Conservation (phyloP, 164 flowering plant genomes). For the Aristolochia fimbriata region DNA sequence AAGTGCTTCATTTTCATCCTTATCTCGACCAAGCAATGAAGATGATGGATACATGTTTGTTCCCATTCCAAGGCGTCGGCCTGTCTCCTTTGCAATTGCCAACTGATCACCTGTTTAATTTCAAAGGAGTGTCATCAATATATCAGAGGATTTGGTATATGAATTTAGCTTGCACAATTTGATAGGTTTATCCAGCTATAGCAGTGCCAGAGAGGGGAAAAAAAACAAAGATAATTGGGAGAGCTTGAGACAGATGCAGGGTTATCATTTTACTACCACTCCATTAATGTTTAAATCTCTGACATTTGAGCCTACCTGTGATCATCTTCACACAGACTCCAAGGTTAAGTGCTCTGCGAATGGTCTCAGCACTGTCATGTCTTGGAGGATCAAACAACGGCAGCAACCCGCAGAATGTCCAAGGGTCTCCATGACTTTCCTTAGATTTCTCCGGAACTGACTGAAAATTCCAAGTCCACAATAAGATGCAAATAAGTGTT, state of each 20-base stretch:
- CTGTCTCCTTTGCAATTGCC: conserved; percentile 90
- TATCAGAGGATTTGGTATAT: no score
- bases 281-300: background rate
- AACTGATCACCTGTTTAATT: conserved; percentile 58
- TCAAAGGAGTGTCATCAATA: background rate
- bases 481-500: background rate
- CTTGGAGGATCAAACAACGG: conserved; percentile 92
- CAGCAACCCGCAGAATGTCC: conserved; percentile 75
- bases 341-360: conserved; percentile 77
- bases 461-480: conserved; percentile 21
- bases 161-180: no score
- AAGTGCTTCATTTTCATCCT: conserved; percentile 65
- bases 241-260: no score
- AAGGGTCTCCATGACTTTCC: conserved; percentile 79
- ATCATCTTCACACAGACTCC: conserved; percentile 94
- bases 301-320: conserved; percentile 42
- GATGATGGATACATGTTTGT: conserved; percentile 90
- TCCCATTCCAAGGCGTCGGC: conserved; percentile 84
- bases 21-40: conserved; percentile 58
- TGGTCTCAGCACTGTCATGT: conserved; percentile 91
- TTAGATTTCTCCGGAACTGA: conserved; percentile 62
- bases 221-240: no score
- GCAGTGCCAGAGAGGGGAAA: no score
- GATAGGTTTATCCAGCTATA: no score
- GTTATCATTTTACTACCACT: no score